phyloP scores from a whole-genome alignment of 2,329 filamentous ascomycete species.

The Epichloe gansuensis region DNA sequence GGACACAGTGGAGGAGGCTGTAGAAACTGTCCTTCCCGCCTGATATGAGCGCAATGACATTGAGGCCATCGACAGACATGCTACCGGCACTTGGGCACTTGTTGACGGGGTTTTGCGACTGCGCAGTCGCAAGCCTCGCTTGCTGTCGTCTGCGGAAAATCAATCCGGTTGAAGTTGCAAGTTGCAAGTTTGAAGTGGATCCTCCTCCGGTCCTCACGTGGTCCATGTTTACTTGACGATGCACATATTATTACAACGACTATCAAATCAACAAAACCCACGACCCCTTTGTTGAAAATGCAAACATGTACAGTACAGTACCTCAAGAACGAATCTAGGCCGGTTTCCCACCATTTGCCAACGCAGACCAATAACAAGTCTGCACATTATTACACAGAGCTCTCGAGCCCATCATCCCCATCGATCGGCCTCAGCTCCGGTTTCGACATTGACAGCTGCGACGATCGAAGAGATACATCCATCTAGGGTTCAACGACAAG shows the following conservation, averaged over 20 bases:
- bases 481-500: background rate
- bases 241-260: too few species aligned
- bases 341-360: background rate
- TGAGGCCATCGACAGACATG: constrained; percentile 38
- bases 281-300: too few species aligned
- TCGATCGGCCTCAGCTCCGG: background rate
- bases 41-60: constrained; percentile 86
- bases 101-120: background rate
- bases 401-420: background rate
- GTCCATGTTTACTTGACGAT: background rate
- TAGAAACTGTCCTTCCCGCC: constrained; percentile 97
- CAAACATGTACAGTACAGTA: too few species aligned
- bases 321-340: too few species aligned
- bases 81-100: background rate
- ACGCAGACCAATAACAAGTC: background rate
- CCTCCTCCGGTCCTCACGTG: background rate
- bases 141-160: background rate
- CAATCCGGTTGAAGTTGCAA: background rate
- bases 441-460: background rate
- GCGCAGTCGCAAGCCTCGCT: background rate
- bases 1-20: constrained; percentile 78
- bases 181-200: background rate
- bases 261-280: too few species aligned
- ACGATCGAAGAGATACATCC: background rate
- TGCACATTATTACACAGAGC: background rate